Base-by-base conservation (phyloP, 192 early-diverging fungal species). In the Pilaira anomala region DNA sequence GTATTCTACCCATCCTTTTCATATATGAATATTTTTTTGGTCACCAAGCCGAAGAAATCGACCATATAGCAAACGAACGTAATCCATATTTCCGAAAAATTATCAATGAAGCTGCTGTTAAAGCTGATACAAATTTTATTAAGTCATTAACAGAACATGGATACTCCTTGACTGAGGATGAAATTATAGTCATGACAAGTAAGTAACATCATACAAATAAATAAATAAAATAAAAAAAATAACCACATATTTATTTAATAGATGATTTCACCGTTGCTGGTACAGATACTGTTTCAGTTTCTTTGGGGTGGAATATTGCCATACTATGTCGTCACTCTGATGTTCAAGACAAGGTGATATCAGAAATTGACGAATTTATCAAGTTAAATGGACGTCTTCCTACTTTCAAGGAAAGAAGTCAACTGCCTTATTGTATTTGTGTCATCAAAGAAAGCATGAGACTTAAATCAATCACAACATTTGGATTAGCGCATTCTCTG, bases 381-480 rank as follows among this genome's bases (percentile, higher is more conserved):
- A 48, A 45, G 13, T 7, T 46, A 13, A 22, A 48, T 48, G 12
- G 26, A 12, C 1, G n/a, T 0, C 6, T 49, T 16, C 60, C 60
- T 1, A 61, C 2, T 7, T 61, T 61, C 30, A 5, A n/a, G 0
- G 44, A 61, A 8, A n/a, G 46, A 33, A 12, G 30, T 9, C n/a
- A 61, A 6, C 4, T 36, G 7, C 60, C 60, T 48, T 61, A 30
- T 45, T 46, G 25, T 9, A 13, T 29, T 11, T 26, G 28, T 48
- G 28, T 48, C 7, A 2, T 61, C 5, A 46, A 33, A 49, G 60
- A 61, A n/a, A 30, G 46, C 45, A 61, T 61, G 42, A 30, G 60
- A 18, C 48, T 30, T 16, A 28, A 28, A 33, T 16, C 25, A 48
- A 33, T 48, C 0, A 61, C 60, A 7, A 12, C 45, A 5, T 48